Evolutionary conservation across 441 rosid genomes (phyloP), one percentile per base, ranked within the genome.

Genomic region (Croton setiger): DNA sequence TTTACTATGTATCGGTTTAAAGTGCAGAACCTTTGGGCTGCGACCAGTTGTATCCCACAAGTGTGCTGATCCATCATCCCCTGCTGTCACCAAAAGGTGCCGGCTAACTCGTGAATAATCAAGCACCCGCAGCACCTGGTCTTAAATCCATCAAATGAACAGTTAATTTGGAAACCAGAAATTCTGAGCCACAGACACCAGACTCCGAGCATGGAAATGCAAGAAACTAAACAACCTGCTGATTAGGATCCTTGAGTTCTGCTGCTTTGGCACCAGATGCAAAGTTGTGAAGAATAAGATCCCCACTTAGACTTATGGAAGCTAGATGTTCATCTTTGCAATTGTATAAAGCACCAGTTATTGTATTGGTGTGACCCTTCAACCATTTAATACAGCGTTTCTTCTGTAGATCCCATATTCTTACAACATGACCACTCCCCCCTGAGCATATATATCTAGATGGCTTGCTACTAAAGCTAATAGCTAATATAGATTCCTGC

Each of bases 301-400:
- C 95, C 62, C 98, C 99, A 70, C 83, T 78, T 72, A 86, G 72
- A 81, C 99, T 89, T 66, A 92, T 82, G 68, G 97, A 95, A 69
- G 98, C 99, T 91, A 92, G 80, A 82, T 92, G 92, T 73, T 95
- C 97, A 65, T 95, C 99, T 83, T 92, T 95, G 79, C 95, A 91
- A 67, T 95, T 95, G 87, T 92, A 92, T 91, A 91, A 82, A 53
- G 84, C 97, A 58, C 93, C 93, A 0, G 97, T 91, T 74, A 95
- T 88, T 23, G 92, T 82, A 82, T 77, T 83, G 36, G 86, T 83
- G 83, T 95, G 98, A 78, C 99, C 98, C 87, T 68, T 95, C 83
- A 91, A 82, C 91, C 95, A 83, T 82, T 91, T 95, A 69, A 92
- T 88, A 71, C 98, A 92, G 63, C 92, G 86, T 74, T 87, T 92